Conservation (phyloP, 805 yeast species). For the Candida peoriensis region DNA sequence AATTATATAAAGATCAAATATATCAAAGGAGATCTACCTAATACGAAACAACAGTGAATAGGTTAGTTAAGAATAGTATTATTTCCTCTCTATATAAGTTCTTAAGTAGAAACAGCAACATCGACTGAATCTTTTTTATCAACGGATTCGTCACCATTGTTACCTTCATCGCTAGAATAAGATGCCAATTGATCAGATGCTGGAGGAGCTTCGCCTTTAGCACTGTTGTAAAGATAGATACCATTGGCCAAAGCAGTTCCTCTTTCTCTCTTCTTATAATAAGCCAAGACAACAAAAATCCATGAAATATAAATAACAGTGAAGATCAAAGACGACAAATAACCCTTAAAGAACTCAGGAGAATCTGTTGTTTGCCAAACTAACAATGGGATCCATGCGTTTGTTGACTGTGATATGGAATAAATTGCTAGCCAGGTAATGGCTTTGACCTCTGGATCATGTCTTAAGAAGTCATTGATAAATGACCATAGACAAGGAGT, state of each 20-base stretch:
- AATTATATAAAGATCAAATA: too few relatives aligned
- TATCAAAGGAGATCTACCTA: too few relatives aligned
- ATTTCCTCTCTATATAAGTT: too few relatives aligned
- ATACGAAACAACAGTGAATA: too few relatives aligned
- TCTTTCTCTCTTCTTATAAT: conserved; percentile 36
- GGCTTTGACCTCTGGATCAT: conserved; percentile 48
- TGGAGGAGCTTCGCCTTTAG: too few relatives aligned
- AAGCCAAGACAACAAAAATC: conserved; percentile 26
- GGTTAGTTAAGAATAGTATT: too few relatives aligned
- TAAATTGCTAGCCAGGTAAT: conserved; percentile 46
- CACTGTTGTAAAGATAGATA: conserved; percentile 17
- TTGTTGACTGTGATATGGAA: conserved; percentile 45
- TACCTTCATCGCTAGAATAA: too few relatives aligned
- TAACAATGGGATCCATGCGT: conserved; percentile 45
- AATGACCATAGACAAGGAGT: conserved; percentile 58
- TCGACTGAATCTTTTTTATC: too few relatives aligned
- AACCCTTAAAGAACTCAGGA: conserved; percentile 54
- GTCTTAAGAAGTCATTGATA: conserved; percentile 53
- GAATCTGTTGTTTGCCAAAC: conserved; percentile 41
- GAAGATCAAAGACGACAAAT: conserved; percentile 25
- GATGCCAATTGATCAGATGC: too few relatives aligned
- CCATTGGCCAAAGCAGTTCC: conserved; percentile 32
- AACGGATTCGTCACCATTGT: too few relatives aligned
- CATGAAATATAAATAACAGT: conserved; percentile 19
- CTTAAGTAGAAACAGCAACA: too few relatives aligned